Percentiles rank a stretch among this genome's conserved stretches.
Evolutionary conservation across 345 rosid species (phyloP).

Genomic region (Durio zibethinus): DNA sequence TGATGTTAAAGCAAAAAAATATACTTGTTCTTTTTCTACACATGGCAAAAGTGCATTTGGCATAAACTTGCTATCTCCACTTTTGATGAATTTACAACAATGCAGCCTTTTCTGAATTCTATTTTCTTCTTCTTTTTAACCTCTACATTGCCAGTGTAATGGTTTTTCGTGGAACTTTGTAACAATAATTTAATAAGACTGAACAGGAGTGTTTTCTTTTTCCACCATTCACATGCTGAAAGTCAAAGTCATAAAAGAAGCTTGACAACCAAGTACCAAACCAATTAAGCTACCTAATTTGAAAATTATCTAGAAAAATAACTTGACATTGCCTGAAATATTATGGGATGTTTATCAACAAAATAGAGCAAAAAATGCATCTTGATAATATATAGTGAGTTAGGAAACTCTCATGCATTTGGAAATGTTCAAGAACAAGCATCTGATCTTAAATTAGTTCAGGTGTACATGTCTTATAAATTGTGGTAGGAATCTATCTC

Average conservation of each 20-base stretch:
- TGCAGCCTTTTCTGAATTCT: background rate
- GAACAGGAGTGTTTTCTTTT: background rate
- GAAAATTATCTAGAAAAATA: background rate
- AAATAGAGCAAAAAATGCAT: background rate
- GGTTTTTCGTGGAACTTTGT: background rate
- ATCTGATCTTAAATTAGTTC: background rate
- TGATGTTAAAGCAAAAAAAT: background rate
- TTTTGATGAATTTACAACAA: background rate
- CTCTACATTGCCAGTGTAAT: background rate
- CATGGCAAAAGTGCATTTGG: background rate
- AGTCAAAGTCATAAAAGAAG: constrained; percentile 2
- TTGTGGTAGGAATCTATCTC: background rate
- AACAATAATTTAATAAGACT: background rate
- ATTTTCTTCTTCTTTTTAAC: background rate
- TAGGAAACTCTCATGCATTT: background rate
- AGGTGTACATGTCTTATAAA: background rate
- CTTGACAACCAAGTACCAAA: constrained; percentile 9
- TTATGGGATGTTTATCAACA: background rate
- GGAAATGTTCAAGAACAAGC: background rate
- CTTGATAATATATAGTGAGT: background rate
- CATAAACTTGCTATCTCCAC: background rate
- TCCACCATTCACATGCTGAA: background rate
- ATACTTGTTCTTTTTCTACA: background rate
- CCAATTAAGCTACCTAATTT: background rate
- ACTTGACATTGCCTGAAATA: background rate